phyloP scores from a whole-genome alignment of 805 yeast species.

The Yarrowia sp. region DNA sequence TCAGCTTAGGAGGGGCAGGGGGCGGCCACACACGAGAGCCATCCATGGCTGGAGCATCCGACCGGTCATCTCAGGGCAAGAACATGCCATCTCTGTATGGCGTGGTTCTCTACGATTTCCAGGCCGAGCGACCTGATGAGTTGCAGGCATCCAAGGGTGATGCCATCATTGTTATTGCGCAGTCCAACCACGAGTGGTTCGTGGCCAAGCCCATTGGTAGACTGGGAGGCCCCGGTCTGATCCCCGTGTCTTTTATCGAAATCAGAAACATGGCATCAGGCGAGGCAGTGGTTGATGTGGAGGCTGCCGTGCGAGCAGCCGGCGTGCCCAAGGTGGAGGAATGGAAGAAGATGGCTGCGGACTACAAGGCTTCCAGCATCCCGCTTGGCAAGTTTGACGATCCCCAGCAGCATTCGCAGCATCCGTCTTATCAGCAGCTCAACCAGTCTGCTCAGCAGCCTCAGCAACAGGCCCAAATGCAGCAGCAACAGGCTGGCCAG shows the following conservation, averaged over 20 bases:
- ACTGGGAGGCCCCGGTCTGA: conserved; percentile 94
- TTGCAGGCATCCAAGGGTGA: conserved; percentile 82
- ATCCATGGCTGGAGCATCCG: conserved; percentile 11
- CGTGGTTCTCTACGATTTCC: conserved; percentile 77
- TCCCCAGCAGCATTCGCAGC: conserved; percentile 23
- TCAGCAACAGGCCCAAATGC: conserved; percentile 2
- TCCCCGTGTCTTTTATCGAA: conserved; percentile 87
- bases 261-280: conserved; percentile 73
- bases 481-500: conserved; percentile 23
- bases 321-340: conserved; percentile 89
- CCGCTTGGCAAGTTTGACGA: conserved; percentile 55
- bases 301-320: conserved; percentile 59
- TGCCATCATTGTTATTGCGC: conserved; percentile 88
- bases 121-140: conserved; percentile 80
- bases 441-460: conserved; percentile 15
- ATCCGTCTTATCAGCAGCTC: conserved; percentile 23
- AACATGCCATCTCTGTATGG: conserved; percentile 61
- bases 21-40: not conserved
- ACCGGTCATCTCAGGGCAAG: conserved; percentile 22
- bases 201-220: conserved; percentile 95
- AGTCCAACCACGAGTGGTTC: conserved; percentile 95
- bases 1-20: not conserved
- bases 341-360: conserved; percentile 90
- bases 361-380: conserved; percentile 85
- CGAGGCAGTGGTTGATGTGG: conserved; percentile 53